A percentile compares a stretch with the other conserved stretches of the same genome.
Evolutionary conservation across 2,329 filamentous ascomycete species (phyloP).

Genomic region (Paecilomyces sp.): DNA sequence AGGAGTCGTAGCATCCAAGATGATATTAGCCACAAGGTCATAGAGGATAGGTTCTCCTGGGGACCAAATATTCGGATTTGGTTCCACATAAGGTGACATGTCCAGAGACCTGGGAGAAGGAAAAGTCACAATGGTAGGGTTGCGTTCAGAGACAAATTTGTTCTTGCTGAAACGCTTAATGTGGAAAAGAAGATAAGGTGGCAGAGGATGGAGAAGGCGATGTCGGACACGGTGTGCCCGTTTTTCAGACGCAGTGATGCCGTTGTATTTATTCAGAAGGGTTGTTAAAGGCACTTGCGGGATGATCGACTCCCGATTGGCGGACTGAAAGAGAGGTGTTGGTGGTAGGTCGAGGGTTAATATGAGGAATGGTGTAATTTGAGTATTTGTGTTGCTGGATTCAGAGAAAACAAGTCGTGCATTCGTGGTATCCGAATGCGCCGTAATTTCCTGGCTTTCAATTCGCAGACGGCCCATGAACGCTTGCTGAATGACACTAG

Average conservation of each 20-base stretch:
- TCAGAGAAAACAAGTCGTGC: conserved; percentile 92
- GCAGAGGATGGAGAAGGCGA: conserved; percentile 80
- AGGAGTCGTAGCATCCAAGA: conserved; percentile 41
- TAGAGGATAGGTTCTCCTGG: conserved; percentile 83
- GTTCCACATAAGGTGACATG: conserved; percentile 84
- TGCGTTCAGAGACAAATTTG: conserved; percentile 92
- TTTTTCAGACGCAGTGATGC: conserved; percentile 77
- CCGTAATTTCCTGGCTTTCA: conserved; percentile 88
- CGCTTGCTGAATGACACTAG: conserved; percentile 78
- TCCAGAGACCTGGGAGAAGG: conserved; percentile 76
- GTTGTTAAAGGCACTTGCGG: conserved; percentile 66
- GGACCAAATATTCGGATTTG: conserved; percentile 63
- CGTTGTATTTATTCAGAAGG: conserved; percentile 89
- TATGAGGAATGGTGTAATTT: conserved; percentile 76
- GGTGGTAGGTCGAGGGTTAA: conserved; percentile 88
- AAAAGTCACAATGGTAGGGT: conserved; percentile 97
- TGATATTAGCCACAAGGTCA: conserved; percentile 92
- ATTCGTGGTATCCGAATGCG: conserved; percentile 70
- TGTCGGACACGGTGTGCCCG: conserved; percentile 83
- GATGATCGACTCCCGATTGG: conserved; percentile 91
- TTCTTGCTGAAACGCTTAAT: conserved; percentile 96
- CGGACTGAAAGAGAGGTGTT: conserved; percentile 91
- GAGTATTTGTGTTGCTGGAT: conserved; percentile 69
- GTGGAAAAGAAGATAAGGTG: conserved; percentile 86
- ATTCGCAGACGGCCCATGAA: conserved; percentile 92